Evolutionary conservation across 495 filamentous ascomycete species (phyloP), one percentile per base, ranked within the genome.

Genomic region (Eremomyces bilateralis): DNA sequence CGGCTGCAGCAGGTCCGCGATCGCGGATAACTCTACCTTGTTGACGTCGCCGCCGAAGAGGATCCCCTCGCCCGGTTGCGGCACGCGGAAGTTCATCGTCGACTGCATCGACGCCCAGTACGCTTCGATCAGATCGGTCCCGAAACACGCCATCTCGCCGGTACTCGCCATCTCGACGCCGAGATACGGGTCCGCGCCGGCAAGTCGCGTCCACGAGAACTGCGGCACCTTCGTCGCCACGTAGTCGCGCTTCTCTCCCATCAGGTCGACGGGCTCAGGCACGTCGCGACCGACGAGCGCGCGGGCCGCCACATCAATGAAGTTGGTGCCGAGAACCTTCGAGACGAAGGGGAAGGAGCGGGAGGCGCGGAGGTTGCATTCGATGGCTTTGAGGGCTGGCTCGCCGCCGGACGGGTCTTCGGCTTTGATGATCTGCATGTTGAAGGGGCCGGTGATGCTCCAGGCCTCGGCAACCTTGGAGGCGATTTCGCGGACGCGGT

Each of bases 391-490:
- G 32, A 95, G 68, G 33, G 61, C 55, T 15, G 76, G 69, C 43
- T 78, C 68, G 19, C 69, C 73, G 37, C 75, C 73, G n/a, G 53
- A 48, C 13, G 67, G 63, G 41, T 75, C 59, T 3, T 76, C 62
- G 29, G 80, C 83, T 61, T 92, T 92, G 67, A 95, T 95, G 57
- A 95, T 90, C 58, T 95, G 85, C 88, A 95, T 94, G 65, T 95
- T 95, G 70, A 94, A 95, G 22, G 85, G 85, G 28, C 85, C 85
- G 13, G 81, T 93, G 54, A 95, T 94, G 48, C 63, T 84, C 80
- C 85, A 93, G 30, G 88, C 85, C 57, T 88, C 81, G 39, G 85
- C 85, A 18, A 95, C 83, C 68, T 92, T 95, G 58, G 81, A 56
- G 10, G 88, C 85, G 41, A 95, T 93, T 43, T 77, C 80, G 67